These are phyloP conservation scores for Penicillium italicum DNA, from an alignment of 2,329 filamentous ascomycete species.

Conservation along the genomic window DNA sequence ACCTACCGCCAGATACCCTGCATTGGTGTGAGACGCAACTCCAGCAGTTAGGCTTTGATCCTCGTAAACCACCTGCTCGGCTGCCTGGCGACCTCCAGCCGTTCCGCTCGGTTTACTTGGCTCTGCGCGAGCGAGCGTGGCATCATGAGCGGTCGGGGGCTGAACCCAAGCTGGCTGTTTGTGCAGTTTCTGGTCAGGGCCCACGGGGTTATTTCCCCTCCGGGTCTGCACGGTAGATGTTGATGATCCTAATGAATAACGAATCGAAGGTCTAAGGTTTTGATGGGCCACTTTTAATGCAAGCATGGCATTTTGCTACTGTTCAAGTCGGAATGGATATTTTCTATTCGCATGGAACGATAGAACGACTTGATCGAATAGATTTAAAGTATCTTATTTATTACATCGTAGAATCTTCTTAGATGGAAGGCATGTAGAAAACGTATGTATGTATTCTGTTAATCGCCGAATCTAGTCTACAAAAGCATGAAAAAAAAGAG, in stretches of 20 bases:
- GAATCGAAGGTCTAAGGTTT: background rate
- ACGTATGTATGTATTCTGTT: background rate
- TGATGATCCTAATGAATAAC: slow-evolving; percentile 2
- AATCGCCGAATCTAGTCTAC: background rate
- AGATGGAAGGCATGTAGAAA: background rate
- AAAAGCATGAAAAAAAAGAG: background rate
- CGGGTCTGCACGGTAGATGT: background rate
- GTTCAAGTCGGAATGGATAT: background rate
- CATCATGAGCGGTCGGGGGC: slow-evolving; percentile 1
- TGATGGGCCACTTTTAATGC: background rate
- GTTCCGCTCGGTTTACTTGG: slow-evolving; percentile 7
- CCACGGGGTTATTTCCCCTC: slow-evolving; percentile 5
- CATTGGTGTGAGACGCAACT: slow-evolving; percentile 8
- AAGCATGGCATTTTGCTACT: background rate
- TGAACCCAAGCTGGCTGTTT: slow-evolving; percentile 1
- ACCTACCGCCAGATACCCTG: slow-evolving; percentile 6
- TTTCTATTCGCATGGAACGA: background rate
- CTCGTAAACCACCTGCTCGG: background rate
- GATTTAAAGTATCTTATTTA: background rate
- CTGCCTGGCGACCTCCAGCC: slow-evolving; percentile 6
- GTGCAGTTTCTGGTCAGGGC: background rate
- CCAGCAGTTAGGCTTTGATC: slow-evolving; percentile 9
- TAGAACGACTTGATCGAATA: background rate
- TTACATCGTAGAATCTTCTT: background rate
- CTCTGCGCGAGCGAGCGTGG: slow-evolving; percentile 6